Conservation (phyloP, 176 grass and related monocot genomes). For the Olyra latifolia region DNA sequence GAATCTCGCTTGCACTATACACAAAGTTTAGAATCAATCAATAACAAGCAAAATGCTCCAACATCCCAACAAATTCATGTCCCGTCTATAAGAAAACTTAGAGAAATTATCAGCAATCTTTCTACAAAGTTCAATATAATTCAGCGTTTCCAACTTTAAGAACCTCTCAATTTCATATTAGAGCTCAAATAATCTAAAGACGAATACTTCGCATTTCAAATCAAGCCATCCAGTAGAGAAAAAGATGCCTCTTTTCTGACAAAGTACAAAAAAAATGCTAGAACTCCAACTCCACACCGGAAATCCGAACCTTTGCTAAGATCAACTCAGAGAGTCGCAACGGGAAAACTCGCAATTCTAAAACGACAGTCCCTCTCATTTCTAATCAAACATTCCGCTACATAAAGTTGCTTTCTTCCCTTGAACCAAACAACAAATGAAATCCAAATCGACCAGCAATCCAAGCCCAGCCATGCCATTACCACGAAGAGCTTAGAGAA, state of each 20-base stretch:
- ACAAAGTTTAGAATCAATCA: conserved; percentile 29
- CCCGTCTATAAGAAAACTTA: background rate
- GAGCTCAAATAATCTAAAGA: background rate
- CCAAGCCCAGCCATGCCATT: conserved; percentile 29
- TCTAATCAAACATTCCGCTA: conserved; percentile 1
- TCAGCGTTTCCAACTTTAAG: conserved; percentile 12
- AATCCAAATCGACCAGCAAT: conserved; percentile 33
- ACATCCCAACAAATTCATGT: conserved; percentile 6
- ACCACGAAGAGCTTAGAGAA: conserved; percentile 7
- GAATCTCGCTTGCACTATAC: conserved; percentile 34
- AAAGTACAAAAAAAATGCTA: conserved; percentile 12
- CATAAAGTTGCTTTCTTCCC: background rate
- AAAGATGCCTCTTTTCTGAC: background rate
- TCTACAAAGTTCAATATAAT: background rate
- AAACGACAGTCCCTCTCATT: conserved; percentile 20
- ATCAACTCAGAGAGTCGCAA: background rate
- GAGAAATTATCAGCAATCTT: conserved; percentile 3
- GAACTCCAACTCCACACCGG: background rate
- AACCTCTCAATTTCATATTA: conserved; percentile 25
- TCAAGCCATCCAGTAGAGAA: background rate
- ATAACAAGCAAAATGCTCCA: background rate
- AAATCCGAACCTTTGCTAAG: conserved; percentile 21
- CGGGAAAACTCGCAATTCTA: background rate
- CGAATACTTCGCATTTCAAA: conserved; percentile 15
- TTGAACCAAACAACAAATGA: background rate